Base-by-base conservation (phyloP, 164 flowering plant species). In the Platanus orientalis region DNA sequence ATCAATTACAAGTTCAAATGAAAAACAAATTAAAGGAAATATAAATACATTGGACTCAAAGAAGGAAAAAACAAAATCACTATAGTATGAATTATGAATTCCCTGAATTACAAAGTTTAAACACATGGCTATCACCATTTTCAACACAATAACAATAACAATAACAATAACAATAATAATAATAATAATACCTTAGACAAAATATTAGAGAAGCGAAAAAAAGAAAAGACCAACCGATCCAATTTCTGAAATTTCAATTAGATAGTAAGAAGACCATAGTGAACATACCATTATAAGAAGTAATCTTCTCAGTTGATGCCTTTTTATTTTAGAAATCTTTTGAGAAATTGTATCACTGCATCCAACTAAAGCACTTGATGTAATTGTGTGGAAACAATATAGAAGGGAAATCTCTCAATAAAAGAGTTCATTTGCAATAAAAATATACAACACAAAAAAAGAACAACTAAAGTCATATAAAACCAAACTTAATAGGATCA, bases 291-390 rank as follows among this genome's bases (percentile, higher is more conserved):
- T 79, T 6, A 85, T 24, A 28, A 90, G 96, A 67, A 86, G 79
- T 20, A 87, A 54, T 73, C 96, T 81, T 65, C 78, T 80, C 17
- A 83, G 23, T 44, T 87, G 96, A 78, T 87, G 76, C 80, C 57
- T 83, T 69, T 86, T 84, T 54, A 81, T 56, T 57, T 94, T 94
- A 72, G 92, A 75, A 68, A 90, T 79, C 80, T 86, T 90, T 76
- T 89, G 96, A 25, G 96, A 93, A 53, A 75, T 49, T 4, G 65
- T 55, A 71, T 89, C 96, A 68, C 93, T 84, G 48, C 74, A 75
- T 42, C 89, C 96, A 60, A 83, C 81, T 39, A 89, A 63, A 57
- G 81, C 76, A 40, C 91, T 93, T 25, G 96, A 73, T 0, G 93
- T 89, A 24, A 89, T 74, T 50, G 93, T 91, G 93, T 89, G 30